phyloP scores from a whole-genome alignment of 2,329 filamentous ascomycete genomes.

The Aspergillus felis region DNA sequence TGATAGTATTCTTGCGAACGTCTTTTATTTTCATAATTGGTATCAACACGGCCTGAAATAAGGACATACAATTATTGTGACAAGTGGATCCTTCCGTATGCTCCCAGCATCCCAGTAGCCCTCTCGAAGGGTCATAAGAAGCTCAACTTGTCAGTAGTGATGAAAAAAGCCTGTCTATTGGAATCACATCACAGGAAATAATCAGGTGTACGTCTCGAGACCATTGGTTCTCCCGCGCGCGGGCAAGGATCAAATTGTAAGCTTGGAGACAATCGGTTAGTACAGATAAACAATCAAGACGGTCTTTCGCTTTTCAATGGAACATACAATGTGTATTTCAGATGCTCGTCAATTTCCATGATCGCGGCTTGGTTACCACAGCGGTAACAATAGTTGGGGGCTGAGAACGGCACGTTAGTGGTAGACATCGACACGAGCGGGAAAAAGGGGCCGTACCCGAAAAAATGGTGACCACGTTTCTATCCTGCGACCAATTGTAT shows the following conservation, averaged over 20 bases:
- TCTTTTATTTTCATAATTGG: conserved; percentile 41
- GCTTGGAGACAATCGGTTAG: conserved; percentile 50
- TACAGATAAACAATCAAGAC: background rate
- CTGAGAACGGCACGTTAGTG: conserved; percentile 33
- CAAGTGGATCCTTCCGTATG: conserved; percentile 25
- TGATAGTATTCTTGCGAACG: conserved; percentile 17
- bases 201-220: conserved; percentile 92
- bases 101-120: conserved; percentile 26
- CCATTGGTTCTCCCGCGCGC: conserved; percentile 96
- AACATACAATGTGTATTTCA: conserved; percentile 98
- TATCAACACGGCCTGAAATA: conserved; percentile 37
- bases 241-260: conserved; percentile 99
- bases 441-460: conserved; percentile 60
- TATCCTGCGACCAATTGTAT: conserved; percentile 98
- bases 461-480: conserved; percentile 98
- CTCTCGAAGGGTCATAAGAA: conserved; percentile 21
- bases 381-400: conserved; percentile 95
- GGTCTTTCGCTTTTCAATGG: background rate
- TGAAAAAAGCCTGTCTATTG: conserved; percentile 29
- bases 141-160: conserved; percentile 18
- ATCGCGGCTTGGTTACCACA: conserved; percentile 99
- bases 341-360: conserved; percentile 99
- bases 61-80: conserved; percentile 34
- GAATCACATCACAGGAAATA: conserved; percentile 78
- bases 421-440: conserved; percentile 22